phyloP scores from a whole-genome alignment of 768 basidiomycete genomes.

The Mycena vulgaris region DNA sequence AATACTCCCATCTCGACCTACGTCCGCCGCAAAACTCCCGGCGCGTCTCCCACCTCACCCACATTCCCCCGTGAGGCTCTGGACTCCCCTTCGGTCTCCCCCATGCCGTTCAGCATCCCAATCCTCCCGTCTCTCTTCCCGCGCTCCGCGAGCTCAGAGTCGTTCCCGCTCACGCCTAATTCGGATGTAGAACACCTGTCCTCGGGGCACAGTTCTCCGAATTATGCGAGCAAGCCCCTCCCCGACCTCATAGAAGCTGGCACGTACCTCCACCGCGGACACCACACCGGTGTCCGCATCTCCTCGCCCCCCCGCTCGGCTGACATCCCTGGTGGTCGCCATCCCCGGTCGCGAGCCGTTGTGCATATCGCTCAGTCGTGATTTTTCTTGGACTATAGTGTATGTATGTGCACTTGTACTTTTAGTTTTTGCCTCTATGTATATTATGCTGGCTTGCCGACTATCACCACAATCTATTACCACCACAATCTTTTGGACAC shows the following conservation, averaged over 20 bases:
- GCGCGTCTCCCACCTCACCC: slow-evolving; percentile 78
- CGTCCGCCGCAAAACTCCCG: slow-evolving; percentile 85
- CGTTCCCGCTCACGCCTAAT: slow-evolving; percentile 58
- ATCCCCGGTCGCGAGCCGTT: slow-evolving; percentile 49
- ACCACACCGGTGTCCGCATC: slow-evolving; percentile 61
- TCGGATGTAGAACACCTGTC: slow-evolving; percentile 51
- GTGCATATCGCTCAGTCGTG: slow-evolving; percentile 47
- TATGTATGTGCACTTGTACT: slow-evolving; percentile 28
- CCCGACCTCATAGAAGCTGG: slow-evolving; percentile 47
- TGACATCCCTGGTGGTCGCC: slow-evolving; percentile 45
- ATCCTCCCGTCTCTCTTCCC: slow-evolving; percentile 72
- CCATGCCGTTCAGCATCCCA: slow-evolving; percentile 74
- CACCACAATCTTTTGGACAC: slow-evolving; percentile 32
- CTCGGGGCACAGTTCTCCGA: slow-evolving; percentile 38
- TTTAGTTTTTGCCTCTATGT: slow-evolving; percentile 13
- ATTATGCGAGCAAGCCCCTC: slow-evolving; percentile 41
- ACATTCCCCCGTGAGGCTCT: slow-evolving; percentile 67
- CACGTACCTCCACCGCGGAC: slow-evolving; percentile 51
- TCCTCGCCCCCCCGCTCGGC: slow-evolving; percentile 57
- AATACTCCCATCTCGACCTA: slow-evolving; percentile 87
- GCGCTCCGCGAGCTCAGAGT: slow-evolving; percentile 59
- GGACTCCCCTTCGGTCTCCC: slow-evolving; percentile 55
- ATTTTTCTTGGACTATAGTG: slow-evolving; percentile 33
- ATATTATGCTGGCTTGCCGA: slow-evolving; percentile 12
- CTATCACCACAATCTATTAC: slow-evolving; percentile 16